A percentile compares a stretch with the other conserved stretches of the same genome.
phyloP scores from a whole-genome alignment of 2,329 filamentous ascomycete genomes.

The Paramyrothecium roridum region DNA sequence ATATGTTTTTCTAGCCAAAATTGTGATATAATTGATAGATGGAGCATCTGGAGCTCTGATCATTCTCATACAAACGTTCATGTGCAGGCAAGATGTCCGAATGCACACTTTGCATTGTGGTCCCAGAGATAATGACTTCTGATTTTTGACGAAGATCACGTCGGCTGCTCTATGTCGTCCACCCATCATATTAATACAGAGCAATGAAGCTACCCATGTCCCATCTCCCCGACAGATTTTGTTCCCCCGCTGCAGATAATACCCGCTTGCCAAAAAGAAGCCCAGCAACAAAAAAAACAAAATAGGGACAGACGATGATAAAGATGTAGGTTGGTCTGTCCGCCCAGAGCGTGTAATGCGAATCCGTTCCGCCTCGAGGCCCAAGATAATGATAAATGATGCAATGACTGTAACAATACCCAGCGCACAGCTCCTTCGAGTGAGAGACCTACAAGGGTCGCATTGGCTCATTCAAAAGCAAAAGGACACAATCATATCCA shows the following conservation, averaged over 20 bases:
- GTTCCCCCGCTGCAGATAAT: constrained; percentile 11
- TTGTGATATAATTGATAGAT: background rate
- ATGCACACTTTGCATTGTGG: background rate
- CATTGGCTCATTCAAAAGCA: background rate
- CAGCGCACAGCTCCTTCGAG: too few species aligned
- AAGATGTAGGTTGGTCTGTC: background rate
- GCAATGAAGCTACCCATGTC: constrained; percentile 10
- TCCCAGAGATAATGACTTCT: too few species aligned
- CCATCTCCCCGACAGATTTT: constrained; percentile 6
- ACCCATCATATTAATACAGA: constrained; percentile 27
- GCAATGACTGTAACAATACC: background rate
- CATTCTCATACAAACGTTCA: background rate
- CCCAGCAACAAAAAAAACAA: background rate
- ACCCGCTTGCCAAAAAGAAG: background rate
- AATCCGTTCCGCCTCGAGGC: background rate
- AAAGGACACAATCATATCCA: background rate
- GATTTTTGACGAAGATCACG: background rate
- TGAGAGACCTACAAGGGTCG: background rate
- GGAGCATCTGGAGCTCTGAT: background rate
- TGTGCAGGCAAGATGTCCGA: background rate
- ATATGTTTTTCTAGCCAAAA: background rate
- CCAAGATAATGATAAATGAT: background rate
- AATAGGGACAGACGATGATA: background rate
- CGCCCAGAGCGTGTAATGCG: background rate
- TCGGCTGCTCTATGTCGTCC: constrained; percentile 16